Evolutionary conservation across 2,329 filamentous ascomycete genomes (phyloP).

Genomic region (Lachnellula arida): DNA sequence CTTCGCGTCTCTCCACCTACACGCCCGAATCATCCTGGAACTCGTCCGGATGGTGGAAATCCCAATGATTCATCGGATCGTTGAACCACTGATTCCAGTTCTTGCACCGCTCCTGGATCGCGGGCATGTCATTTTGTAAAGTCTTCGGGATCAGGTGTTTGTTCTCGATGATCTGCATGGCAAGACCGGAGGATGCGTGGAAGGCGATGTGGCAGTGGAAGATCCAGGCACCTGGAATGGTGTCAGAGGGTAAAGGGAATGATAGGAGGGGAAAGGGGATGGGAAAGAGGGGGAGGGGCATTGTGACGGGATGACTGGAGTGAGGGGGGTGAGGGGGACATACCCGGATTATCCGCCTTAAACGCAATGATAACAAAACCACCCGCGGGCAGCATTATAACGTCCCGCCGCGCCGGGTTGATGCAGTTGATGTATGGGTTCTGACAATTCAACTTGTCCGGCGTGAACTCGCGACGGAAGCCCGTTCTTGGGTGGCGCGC

Average conservation of each 20-base stretch:
- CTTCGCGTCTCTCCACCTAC: not conserved
- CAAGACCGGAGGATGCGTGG: constrained; percentile 48
- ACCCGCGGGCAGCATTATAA: constrained; percentile 37
- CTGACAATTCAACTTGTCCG: no score
- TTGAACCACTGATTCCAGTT: constrained; percentile 5
- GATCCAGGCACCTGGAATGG: constrained; percentile 14
- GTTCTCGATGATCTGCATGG: constrained; percentile 44
- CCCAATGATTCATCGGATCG: constrained; percentile 3
- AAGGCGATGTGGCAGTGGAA: constrained; percentile 36
- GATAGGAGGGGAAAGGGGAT: no score
- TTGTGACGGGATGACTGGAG: no score
- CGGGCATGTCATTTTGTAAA: no score
- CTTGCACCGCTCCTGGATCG: constrained; percentile 31
- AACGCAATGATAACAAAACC: constrained; percentile 19
- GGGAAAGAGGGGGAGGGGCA: no score
- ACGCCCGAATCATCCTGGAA: constrained; percentile 5
- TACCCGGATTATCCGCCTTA: constrained; percentile 33
- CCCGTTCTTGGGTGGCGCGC: not conserved
- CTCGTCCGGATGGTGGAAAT: not conserved
- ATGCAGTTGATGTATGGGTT: no score
- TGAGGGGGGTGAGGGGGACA: no score
- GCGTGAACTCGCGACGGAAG: no score
- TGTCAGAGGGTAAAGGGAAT: no score
- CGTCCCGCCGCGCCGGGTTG: constrained; percentile 48
- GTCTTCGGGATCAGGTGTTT: constrained; percentile 26